These are phyloP conservation scores for Amanita rubescens DNA, from an alignment of 768 basidiomycete genomes.

Conservation along the genomic window DNA sequence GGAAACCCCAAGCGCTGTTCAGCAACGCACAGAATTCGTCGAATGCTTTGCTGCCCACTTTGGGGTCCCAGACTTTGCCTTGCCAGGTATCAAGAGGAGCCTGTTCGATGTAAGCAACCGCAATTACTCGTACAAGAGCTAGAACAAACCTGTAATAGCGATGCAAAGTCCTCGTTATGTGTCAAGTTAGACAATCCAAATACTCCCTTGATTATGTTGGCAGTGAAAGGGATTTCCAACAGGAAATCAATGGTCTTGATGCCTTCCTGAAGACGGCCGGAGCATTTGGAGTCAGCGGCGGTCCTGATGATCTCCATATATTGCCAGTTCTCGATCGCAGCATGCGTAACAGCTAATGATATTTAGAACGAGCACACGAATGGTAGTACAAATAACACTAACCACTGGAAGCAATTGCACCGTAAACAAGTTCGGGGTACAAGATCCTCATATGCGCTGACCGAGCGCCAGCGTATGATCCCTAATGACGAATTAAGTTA, in stretches of 20 bases:
- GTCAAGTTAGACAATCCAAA: slow-evolving; percentile 68
- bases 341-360: slow-evolving; percentile 72
- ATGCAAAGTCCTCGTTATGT: slow-evolving; percentile 77
- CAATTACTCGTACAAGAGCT: not conserved
- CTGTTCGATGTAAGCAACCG: slow-evolving; percentile 25
- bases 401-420: slow-evolving; percentile 87
- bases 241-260: slow-evolving; percentile 59
- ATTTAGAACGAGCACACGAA: not conserved
- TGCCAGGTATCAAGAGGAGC: slow-evolving; percentile 72
- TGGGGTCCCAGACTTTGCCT: slow-evolving; percentile 80
- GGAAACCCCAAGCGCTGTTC: slow-evolving; percentile 16
- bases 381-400: slow-evolving; percentile 13
- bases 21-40: slow-evolving; percentile 63
- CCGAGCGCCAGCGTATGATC: slow-evolving; percentile 89
- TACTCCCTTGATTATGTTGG: slow-evolving; percentile 52
- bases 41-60: slow-evolving; percentile 52
- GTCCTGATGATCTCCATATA: slow-evolving; percentile 80
- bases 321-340: slow-evolving; percentile 74
- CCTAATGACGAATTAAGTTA: slow-evolving; percentile 29
- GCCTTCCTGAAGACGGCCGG: slow-evolving; percentile 46
- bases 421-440: slow-evolving; percentile 82
- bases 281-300: slow-evolving; percentile 60
- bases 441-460: slow-evolving; percentile 87
- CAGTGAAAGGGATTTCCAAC: slow-evolving; percentile 39
- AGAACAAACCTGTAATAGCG: slow-evolving; percentile 47